A percentile compares a stretch with the other conserved stretches of the same genome.
These are phyloP conservation scores for Arthrobotrys pseudoclavata DNA, from an alignment of 2,329 filamentous ascomycete species.

Conservation along the genomic window DNA sequence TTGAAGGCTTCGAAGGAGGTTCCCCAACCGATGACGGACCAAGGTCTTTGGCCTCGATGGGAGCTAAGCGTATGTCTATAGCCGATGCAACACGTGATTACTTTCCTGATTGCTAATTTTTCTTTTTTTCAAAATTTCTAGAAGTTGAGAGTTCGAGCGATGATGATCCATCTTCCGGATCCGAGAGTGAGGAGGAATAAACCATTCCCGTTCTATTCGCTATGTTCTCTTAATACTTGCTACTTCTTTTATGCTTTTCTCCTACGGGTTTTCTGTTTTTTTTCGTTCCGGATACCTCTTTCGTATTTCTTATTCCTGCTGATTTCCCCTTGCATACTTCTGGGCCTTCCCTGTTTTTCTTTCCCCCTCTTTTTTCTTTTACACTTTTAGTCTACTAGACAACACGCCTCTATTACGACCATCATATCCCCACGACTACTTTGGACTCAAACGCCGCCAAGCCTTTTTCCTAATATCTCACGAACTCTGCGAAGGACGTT, in stretches of 20 bases:
- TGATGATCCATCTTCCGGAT: constrained; percentile 63
- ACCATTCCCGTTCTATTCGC: constrained; percentile 12
- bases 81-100: not conserved
- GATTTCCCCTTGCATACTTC: constrained; percentile 6
- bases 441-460: not conserved
- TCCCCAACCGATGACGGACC: constrained; percentile 53
- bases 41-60: constrained; percentile 58
- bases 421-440: not conserved
- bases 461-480: not conserved
- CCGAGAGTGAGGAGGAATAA: constrained; percentile 64
- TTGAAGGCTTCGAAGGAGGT: constrained; percentile 52
- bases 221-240: constrained; percentile 18
- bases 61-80: constrained; percentile 49
- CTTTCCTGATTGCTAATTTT: constrained; percentile 35
- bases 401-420: constrained; percentile 4
- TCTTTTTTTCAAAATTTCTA: constrained; percentile 11
- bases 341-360: constrained; percentile 7
- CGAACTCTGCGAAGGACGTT: constrained; percentile 8
- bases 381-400: constrained; percentile 10
- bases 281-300: constrained; percentile 44
- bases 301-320: constrained; percentile 21
- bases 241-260: constrained; percentile 2
- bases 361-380: constrained; percentile 13
- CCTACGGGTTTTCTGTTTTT: constrained; percentile 18
- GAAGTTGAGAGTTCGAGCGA: constrained; percentile 58